Conservation (phyloP, 495 filamentous ascomycete genomes). For the Parathielavia appendiculata region DNA sequence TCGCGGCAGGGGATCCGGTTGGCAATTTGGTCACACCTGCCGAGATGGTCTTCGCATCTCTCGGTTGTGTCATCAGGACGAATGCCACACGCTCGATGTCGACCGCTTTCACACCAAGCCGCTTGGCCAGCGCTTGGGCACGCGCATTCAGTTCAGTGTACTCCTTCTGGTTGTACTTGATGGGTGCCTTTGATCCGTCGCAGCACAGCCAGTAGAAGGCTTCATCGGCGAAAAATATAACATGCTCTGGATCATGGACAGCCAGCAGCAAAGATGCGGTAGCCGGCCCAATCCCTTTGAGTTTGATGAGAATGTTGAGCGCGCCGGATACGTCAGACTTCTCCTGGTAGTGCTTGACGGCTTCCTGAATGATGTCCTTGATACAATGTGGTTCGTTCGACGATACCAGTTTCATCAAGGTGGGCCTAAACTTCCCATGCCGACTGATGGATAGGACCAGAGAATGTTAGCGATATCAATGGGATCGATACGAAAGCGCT, state of each 20-base stretch:
- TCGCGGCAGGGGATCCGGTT: conserved; percentile 9
- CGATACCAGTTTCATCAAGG: conserved; percentile 58
- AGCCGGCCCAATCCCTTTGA: conserved; percentile 64
- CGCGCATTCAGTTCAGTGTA: conserved; percentile 51
- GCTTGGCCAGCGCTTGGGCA: conserved; percentile 40
- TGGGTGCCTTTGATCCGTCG: conserved; percentile 39
- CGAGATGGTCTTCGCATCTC: neutral
- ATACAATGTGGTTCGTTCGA: conserved; percentile 49
- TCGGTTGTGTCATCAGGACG: conserved; percentile 46
- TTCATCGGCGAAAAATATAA: conserved; percentile 76
- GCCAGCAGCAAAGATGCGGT: conserved; percentile 68
- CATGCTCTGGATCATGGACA: conserved; percentile 48
- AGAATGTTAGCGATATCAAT: neutral
- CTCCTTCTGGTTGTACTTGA: conserved; percentile 63
- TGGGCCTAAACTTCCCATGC: conserved; percentile 68
- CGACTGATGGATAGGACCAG: conserved; percentile 27
- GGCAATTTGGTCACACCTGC: conserved; percentile 4
- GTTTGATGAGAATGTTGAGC: conserved; percentile 44
- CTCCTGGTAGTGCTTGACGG: conserved; percentile 44
- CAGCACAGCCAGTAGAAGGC: conserved; percentile 60
- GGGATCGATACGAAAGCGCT: neutral
- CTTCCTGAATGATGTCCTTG: conserved; percentile 42
- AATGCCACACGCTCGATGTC: conserved; percentile 68
- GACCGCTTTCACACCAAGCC: conserved; percentile 50
- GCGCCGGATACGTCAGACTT: conserved; percentile 45